Percentiles rank a stretch among this genome's conserved stretches.
phyloP scores from a whole-genome alignment of 1,284 basidiomycete genomes.

The Hymenochaete sp. region DNA sequence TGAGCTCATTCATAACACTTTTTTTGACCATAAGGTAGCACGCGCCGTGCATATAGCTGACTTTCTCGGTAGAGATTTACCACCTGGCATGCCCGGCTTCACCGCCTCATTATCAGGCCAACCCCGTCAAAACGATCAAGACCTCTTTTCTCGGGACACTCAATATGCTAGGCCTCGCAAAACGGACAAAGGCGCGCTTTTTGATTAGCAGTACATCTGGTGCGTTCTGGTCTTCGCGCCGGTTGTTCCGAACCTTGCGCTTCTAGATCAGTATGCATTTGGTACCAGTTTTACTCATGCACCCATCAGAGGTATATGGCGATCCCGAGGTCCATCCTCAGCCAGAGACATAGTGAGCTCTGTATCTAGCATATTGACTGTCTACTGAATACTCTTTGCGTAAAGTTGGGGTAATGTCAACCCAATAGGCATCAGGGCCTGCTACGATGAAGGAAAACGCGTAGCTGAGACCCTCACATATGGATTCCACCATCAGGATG shows the following conservation, averaged over 20 bases:
- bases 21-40: slow-evolving; percentile 8
- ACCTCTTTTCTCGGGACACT: slow-evolving; percentile 96
- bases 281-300: slow-evolving; percentile 1
- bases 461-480: slow-evolving; percentile 93
- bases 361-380: neutral
- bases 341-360: slow-evolving; percentile 80
- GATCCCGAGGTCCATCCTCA: slow-evolving; percentile 97
- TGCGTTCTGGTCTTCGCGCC: slow-evolving; percentile 28
- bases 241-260: no score
- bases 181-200: slow-evolving; percentile 94
- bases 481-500: slow-evolving; percentile 89
- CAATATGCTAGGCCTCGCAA: slow-evolving; percentile 98
- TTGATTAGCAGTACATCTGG: slow-evolving; percentile 90
- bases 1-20: slow-evolving; percentile 33
- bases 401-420: slow-evolving; percentile 94
- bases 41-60: slow-evolving; percentile 1
- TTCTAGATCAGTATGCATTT: neutral
- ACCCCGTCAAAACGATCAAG: slow-evolving; percentile 95
- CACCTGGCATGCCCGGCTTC: slow-evolving; percentile 95
- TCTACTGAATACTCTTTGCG: slow-evolving; percentile 10
- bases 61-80: slow-evolving; percentile 71
- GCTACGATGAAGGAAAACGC: slow-evolving; percentile 97
- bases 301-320: slow-evolving; percentile 79
- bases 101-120: slow-evolving; percentile 91
- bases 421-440: slow-evolving; percentile 93